A percentile compares a stretch with the other conserved stretches of the same genome.
Conservation (phyloP, 768 basidiomycete genomes). For the Naganishia vishniacii region DNA sequence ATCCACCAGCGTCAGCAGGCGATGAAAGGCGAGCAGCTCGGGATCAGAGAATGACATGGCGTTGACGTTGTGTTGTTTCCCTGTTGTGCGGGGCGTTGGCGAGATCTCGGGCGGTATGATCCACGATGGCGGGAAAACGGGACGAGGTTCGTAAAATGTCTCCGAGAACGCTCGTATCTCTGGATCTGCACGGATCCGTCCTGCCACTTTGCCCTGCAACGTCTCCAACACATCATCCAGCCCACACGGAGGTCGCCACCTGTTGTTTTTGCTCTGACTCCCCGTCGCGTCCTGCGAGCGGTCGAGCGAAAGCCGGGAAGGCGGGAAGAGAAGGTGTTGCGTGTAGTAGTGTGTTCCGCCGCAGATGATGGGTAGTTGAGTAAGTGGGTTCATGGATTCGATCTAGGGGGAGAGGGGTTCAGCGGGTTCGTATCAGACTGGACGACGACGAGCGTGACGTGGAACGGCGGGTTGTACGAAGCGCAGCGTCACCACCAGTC, state of each 20-base stretch:
- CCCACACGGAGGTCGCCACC: slow-evolving; percentile 1
- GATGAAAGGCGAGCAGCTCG: slow-evolving; percentile 56
- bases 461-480: too few species aligned
- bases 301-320: slow-evolving; percentile 34
- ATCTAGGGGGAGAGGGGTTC: background rate
- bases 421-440: too few species aligned
- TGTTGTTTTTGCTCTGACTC: slow-evolving; percentile 12
- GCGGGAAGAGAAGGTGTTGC: slow-evolving; percentile 86
- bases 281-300: slow-evolving; percentile 13
- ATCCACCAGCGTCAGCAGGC: slow-evolving; percentile 65
- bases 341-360: slow-evolving; percentile 98
- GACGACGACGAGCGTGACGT: too few species aligned
- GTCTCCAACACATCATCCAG: background rate
- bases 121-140: slow-evolving; percentile 26
- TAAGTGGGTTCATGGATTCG: background rate
- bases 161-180: slow-evolving; percentile 29
- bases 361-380: slow-evolving; percentile 75
- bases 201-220: background rate
- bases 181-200: background rate
- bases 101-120: slow-evolving; percentile 7
- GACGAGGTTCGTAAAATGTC: slow-evolving; percentile 37
- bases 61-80: too few species aligned
- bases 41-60: background rate
- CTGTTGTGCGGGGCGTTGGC: slow-evolving; percentile 18
- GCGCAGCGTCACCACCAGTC: too few species aligned